Evolutionary conservation across 2,329 filamentous ascomycete species (phyloP), one percentile per base, ranked within the genome.

Genomic region (Malbranchea zuffiana): DNA sequence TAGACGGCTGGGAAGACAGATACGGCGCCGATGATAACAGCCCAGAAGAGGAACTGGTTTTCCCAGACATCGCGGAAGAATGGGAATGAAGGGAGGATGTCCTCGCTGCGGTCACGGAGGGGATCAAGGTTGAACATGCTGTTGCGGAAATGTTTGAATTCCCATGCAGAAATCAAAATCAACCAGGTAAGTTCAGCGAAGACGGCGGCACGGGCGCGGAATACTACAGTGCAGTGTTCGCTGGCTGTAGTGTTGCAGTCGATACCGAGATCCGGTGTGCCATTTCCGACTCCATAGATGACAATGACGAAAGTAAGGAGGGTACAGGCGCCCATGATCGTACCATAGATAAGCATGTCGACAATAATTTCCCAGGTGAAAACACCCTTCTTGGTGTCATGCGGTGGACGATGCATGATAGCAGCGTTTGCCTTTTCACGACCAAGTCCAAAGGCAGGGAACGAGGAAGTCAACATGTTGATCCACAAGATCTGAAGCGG

Each of bases 401-500:
- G 70, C 1, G 72, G 72, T 12, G 71, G 70, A 0, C 72, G 63
- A 31, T 57, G 51, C 55, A 75, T 68, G 38, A 76, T 66, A 45
- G 74, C 68, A 0, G 68, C 61, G 1, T 65, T 61, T 3, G 72
- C 69, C 25, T 67, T 61, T 49, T 76, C 72, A 44, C 71, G 67
- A 3, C 72, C 73, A 1, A 77, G 63, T 37, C 72, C 73, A 59
- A 76, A 74, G 31, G 74, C 73, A 3, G 72, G 72, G 44, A 75
- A 63, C 29, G 63, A 65, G 29, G 66, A 73, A 0, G 74, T 77
- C 37, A 75, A 62, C 72, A 77, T 76, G 49, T 75, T 77, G 48
- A 77, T 71, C 73, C 72, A 77, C 17, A 76, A 63, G 44, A 76
- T 74, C 44, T 76, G 68, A 6, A 76, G 63, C 3, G 72, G 72